These are phyloP conservation scores for Euphrasia confusa DNA, from an alignment of 257 asterid species.

Conservation along the genomic window DNA sequence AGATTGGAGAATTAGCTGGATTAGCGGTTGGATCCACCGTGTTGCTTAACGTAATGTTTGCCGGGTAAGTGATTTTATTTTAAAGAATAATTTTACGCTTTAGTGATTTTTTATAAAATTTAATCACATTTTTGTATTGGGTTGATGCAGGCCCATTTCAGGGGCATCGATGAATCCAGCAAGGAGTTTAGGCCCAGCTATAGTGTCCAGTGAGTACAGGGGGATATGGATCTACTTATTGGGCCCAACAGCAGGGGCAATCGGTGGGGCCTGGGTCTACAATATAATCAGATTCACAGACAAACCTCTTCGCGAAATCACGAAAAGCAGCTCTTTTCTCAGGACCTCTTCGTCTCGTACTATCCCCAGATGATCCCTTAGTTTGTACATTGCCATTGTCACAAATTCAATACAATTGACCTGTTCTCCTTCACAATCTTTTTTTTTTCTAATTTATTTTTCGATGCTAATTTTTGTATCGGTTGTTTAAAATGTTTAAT, in stretches of 20 bases:
- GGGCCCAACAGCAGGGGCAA: constrained; percentile 74
- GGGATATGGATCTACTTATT: constrained; percentile 70
- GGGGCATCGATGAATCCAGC: constrained; percentile 98
- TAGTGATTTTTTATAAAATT: no score
- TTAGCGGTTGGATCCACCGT: constrained; percentile 88
- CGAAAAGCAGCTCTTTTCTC: neutral
- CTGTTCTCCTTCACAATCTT: no score
- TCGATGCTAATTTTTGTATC: no score
- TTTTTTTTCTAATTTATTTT: no score
- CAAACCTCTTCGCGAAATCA: constrained; percentile 21
- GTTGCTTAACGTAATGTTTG: constrained; percentile 79
- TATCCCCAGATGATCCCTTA: no score
- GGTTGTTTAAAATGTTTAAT: no score
- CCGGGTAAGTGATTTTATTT: constrained; percentile 46
- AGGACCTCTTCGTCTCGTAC: no score
- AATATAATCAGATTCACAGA: constrained; percentile 67
- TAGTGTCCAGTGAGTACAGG: constrained; percentile 44
- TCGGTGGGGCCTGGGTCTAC: constrained; percentile 82
- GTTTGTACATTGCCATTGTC: no score
- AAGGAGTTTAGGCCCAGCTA: constrained; percentile 85
- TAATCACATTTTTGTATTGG: no score
- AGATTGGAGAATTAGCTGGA: constrained; percentile 98
- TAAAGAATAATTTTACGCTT: no score
- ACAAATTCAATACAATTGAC: no score
- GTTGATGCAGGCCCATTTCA: constrained; percentile 52